Base-by-base conservation (phyloP, 768 basidiomycete genomes). In the Naganishia randhawae region DNA sequence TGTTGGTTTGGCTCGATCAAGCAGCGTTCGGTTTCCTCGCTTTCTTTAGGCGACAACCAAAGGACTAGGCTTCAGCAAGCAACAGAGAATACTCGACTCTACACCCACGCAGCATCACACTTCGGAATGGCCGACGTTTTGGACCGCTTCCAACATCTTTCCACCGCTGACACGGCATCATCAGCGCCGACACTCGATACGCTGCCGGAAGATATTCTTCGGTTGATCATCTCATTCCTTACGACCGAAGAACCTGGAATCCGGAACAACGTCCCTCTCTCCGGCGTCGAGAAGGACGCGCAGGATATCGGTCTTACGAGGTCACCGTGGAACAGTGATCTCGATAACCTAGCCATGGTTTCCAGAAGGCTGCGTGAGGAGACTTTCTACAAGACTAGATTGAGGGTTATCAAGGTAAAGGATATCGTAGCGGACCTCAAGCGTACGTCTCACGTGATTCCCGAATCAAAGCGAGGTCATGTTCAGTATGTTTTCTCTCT, bases 221-320 rank as follows among this genome's bases (percentile, higher is more conserved):
- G 41, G 41, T n/a, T 61, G n/a, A 39, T 61, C 35, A 61, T 61
- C 57, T n/a, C 57, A 2, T 37, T 39, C 25, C 37, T 61, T 1
- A 35, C 39, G 29, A 25, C 25, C 39, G 57, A 61, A 27, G 1
- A 5, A 17, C 57, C 57, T 22, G 57, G 25, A 61, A 42, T 5
- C 13, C 37, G 4, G 2, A 17, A 22, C 3, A 61, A 61, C 39
- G 27, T 39, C 7, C 37, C 57, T n/a, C 37, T 61, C 2, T 10
- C 11, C 7, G 37, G 57, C 19, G 57, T 61, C 8, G 57, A 61
- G n/a, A 61, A 61, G 22, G 57, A 61, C 17, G 57, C 57, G 39
- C 57, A 61, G 57, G 57, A 61, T 29, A 42, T 42, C 57, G 39
- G 22, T 5, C 41, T 61, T 14, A 35, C 39, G 25, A 17, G 57